phyloP scores from a whole-genome alignment of 1,139 yeast species.

The Meyerozyma athensensis region DNA sequence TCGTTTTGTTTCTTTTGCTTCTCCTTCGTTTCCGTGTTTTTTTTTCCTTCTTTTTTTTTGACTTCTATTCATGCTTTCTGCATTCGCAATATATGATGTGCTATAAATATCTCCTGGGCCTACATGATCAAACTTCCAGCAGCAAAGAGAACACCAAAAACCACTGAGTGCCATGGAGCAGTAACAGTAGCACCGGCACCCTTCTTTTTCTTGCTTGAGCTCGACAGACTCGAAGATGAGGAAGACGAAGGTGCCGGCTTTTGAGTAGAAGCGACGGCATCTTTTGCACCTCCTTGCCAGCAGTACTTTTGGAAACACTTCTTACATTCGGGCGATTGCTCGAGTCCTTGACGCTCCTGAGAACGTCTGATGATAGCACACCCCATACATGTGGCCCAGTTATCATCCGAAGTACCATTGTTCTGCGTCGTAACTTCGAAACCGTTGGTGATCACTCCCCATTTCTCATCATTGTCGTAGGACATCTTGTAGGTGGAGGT shows the following conservation, averaged over 20 bases:
- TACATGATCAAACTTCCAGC: neutral
- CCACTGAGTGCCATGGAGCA: neutral
- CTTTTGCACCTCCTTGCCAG: constrained; percentile 28
- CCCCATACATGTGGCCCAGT: constrained; percentile 43
- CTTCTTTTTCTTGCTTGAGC: constrained; percentile 7
- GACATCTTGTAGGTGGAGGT: constrained; percentile 38
- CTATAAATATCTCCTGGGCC: neutral
- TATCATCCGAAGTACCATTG: constrained; percentile 31
- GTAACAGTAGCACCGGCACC: constrained; percentile 5
- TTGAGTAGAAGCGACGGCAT: constrained; percentile 13
- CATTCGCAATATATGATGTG: no score
- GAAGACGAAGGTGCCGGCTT: constrained; percentile 5
- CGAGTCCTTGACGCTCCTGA: constrained; percentile 34
- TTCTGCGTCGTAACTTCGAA: constrained; percentile 33
- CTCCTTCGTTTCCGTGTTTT: no score
- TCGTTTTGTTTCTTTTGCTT: no score
- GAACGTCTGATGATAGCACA: constrained; percentile 43
- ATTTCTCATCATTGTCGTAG: constrained; percentile 31
- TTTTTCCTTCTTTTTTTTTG: neutral
- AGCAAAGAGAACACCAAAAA: neutral
- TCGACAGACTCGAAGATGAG: constrained; percentile 5
- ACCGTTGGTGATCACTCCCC: constrained; percentile 32
- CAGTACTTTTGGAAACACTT: constrained; percentile 37
- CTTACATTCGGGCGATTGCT: constrained; percentile 37
- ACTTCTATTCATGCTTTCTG: no score